phyloP scores from a whole-genome alignment of 257 asterid genomes.

The Paulownia fortunei region DNA sequence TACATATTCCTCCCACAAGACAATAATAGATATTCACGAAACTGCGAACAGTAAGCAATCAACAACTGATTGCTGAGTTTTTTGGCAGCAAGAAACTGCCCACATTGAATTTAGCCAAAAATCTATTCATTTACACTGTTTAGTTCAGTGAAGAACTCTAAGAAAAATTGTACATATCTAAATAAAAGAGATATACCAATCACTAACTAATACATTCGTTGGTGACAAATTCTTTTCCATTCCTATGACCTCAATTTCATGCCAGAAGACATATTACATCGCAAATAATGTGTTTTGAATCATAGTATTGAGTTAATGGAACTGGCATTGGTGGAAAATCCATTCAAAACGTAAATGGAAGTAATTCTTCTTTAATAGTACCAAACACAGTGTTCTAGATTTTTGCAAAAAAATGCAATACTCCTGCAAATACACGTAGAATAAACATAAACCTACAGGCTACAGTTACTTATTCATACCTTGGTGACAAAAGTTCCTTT shows the following conservation, averaged over 20 bases:
- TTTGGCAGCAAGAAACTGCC: no score
- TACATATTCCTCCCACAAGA: background rate
- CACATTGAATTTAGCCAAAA: background rate
- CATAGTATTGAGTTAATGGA: no score
- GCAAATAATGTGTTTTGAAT: background rate
- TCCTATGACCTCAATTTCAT: background rate
- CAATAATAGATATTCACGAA: background rate
- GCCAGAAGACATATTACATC: background rate
- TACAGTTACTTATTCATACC: no score
- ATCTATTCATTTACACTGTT: background rate
- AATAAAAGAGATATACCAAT: background rate
- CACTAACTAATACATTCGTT: background rate
- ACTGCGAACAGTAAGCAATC: background rate
- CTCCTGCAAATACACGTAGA: background rate
- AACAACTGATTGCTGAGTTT: no score
- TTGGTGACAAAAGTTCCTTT: slow-evolving; percentile 88
- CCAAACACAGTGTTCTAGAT: background rate
- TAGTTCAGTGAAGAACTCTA: background rate
- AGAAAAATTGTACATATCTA: background rate
- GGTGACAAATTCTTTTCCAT: background rate
- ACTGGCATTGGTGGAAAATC: background rate
- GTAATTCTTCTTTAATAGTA: background rate
- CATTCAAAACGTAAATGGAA: background rate
- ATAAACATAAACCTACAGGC: background rate
- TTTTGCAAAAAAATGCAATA: background rate